These are phyloP conservation scores for Rhizopus sp. DNA, from an alignment of 371 early-diverging fungal species.

Conservation along the genomic window DNA sequence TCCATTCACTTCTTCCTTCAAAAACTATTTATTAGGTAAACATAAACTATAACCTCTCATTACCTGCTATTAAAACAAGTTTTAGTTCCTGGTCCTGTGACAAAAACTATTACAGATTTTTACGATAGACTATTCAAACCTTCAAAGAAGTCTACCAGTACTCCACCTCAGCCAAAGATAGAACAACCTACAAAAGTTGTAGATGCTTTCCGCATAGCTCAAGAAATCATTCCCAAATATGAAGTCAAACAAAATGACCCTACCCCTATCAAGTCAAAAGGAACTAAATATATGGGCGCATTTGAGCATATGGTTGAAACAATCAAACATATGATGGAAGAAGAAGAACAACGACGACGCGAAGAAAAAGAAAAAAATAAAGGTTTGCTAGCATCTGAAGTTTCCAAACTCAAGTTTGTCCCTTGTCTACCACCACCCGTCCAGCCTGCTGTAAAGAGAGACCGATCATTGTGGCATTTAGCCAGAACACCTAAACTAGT, in stretches of 20 bases:
- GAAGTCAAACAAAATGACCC: background rate
- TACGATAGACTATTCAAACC: background rate
- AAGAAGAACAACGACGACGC: background rate
- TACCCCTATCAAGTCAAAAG: background rate
- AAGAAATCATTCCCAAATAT: too few relatives aligned
- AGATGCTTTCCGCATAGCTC: too few relatives aligned
- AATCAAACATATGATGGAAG: background rate
- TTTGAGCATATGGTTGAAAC: too few relatives aligned
- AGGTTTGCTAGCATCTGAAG: background rate
- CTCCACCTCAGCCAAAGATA: background rate
- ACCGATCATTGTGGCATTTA: conserved; percentile 21
- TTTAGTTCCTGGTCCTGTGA: conserved; percentile 9
- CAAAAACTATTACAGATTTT: background rate
- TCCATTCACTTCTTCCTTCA: background rate
- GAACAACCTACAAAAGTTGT: background rate
- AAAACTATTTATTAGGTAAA: conserved; percentile 5
- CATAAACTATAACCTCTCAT: background rate
- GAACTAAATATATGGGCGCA: background rate
- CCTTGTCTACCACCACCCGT: conserved; percentile 16
- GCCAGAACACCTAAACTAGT: conserved; percentile 13
- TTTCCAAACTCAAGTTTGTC: conserved; percentile 9
- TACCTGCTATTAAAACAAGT: background rate
- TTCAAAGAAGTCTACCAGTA: background rate
- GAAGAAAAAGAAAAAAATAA: background rate
- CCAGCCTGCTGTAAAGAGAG: conserved; percentile 10